Percentiles rank a stretch among this genome's conserved stretches.
Conservation (phyloP, 2,329 filamentous ascomycete species). For the Aspergillus terreus region DNA sequence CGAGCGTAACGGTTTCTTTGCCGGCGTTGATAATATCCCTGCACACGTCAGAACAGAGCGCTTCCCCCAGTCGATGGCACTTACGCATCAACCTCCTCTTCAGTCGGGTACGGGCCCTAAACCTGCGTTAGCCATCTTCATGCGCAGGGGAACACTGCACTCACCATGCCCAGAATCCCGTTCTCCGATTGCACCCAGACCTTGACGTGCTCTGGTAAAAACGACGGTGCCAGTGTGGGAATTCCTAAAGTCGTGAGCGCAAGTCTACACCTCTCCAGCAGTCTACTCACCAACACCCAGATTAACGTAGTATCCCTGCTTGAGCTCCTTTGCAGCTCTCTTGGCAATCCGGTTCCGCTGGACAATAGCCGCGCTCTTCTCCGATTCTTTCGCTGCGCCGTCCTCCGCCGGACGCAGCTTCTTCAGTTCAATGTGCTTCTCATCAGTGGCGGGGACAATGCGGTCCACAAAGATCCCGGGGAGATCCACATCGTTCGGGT, state of each 20-base stretch:
- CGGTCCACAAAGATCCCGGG: slow-evolving; percentile 81
- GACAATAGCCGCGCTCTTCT: slow-evolving; percentile 28
- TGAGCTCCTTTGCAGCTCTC: slow-evolving; percentile 75
- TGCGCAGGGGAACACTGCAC: neutral
- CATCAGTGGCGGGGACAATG: slow-evolving; percentile 68
- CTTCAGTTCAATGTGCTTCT: slow-evolving; percentile 69
- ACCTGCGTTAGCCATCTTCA: slow-evolving; percentile 1
- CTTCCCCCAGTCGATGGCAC: slow-evolving; percentile 3
- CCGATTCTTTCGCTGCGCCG: slow-evolving; percentile 35
- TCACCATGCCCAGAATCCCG: slow-evolving; percentile 70
- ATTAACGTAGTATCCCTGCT: slow-evolving; percentile 48
- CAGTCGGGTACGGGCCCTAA: slow-evolving; percentile 68
- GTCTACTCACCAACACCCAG: slow-evolving; percentile 28
- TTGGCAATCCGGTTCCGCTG: slow-evolving; percentile 63
- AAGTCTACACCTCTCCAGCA: neutral
- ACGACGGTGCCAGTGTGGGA: slow-evolving; percentile 77
- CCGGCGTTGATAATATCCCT: slow-evolving; percentile 79
- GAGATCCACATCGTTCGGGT: slow-evolving; percentile 71
- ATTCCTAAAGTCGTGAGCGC: slow-evolving; percentile 52
- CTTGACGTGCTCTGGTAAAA: slow-evolving; percentile 62
- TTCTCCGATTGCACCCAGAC: slow-evolving; percentile 88
- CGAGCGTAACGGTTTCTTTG: slow-evolving; percentile 79
- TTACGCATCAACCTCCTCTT: slow-evolving; percentile 64
- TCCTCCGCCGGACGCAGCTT: slow-evolving; percentile 50
- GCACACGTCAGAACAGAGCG: neutral